Base-by-base conservation (phyloP, 176 grass and related monocot species). In the Paspalum vaginatum region DNA sequence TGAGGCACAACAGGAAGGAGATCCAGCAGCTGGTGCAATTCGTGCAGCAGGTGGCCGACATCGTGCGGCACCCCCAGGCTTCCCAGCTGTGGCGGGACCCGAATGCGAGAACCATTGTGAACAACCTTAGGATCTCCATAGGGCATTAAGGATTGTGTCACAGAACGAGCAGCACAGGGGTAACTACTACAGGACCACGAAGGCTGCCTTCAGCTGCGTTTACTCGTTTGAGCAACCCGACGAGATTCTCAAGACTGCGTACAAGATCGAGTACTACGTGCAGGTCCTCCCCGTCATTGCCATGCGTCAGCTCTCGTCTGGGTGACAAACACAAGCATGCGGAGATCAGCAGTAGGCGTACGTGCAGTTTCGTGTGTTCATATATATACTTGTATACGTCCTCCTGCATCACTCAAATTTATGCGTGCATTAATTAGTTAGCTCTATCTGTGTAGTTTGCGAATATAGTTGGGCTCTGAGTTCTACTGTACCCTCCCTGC, bases 251-350 rank as follows among this genome's bases (percentile, higher is more conserved):
- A 16, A 20, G 25, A 24, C 18, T 1, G 68, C 68, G 46, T 72
- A 37, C 68, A 72, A 16, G 68, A 38, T 72, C 25, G 47, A 52
- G 47, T 72, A 72, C 47, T 52, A 52, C 47, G 48, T 52, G 14
- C 45, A 27, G 8, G 3, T 52, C 14, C 24, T 72, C 37, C 61
- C 61, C 15, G 46, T 52, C 14, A 37, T 37, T 17, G n/a, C n/a
- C n/a, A n/a, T n/a, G n/a, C n/a, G n/a, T n/a, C n/a, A n/a, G n/a
- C n/a, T n/a, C n/a, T n/a, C n/a, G n/a, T n/a, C n/a, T n/a, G n/a
- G n/a, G n/a, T n/a, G n/a, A n/a, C n/a, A n/a, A n/a, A n/a, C n/a
- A n/a, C n/a, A n/a, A n/a, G n/a, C n/a, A n/a, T n/a, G n/a, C n/a
- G n/a, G n/a, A n/a, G n/a, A n/a, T n/a, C n/a, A n/a, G n/a, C n/a